Evolutionary conservation across 2,329 filamentous ascomycete species (phyloP).

Genomic region (Fusarium sp.): DNA sequence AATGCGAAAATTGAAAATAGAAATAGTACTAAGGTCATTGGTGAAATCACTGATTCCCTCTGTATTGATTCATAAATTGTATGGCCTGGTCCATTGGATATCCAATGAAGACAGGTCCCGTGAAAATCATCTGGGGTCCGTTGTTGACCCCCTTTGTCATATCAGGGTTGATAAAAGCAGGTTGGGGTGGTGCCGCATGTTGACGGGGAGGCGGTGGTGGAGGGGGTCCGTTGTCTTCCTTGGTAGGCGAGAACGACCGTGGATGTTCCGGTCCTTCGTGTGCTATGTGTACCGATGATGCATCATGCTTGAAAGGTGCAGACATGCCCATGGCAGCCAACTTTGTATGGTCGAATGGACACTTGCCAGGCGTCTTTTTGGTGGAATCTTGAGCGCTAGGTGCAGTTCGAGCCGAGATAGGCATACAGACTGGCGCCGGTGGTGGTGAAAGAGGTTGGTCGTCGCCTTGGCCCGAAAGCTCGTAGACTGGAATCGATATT

Average conservation of each 20-base stretch:
- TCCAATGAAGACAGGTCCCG: conserved; percentile 92
- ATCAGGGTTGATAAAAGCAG: conserved; percentile 64
- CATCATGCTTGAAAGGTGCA: conserved; percentile 25
- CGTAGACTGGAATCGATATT: conserved; percentile 78
- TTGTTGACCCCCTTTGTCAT: conserved; percentile 48
- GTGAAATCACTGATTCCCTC: conserved; percentile 43
- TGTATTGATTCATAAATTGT: conserved; percentile 74
- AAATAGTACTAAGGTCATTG: conserved; percentile 17
- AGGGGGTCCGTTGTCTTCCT: conserved; percentile 33
- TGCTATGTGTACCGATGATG: conserved; percentile 20
- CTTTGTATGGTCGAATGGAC: conserved; percentile 68
- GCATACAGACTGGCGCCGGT: conserved; percentile 66
- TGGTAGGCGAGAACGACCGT: conserved; percentile 35
- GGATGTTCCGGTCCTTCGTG: conserved; percentile 21
- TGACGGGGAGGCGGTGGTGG: conserved; percentile 23
- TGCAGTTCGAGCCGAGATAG: conserved; percentile 48
- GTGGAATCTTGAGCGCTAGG: conserved; percentile 43
- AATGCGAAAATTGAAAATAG: conserved; percentile 17
- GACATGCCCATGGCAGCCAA: conserved; percentile 50
- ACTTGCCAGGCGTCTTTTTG: conserved; percentile 59
- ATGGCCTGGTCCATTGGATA: conserved; percentile 88
- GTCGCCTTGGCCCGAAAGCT: conserved; percentile 52
- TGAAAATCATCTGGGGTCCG: conserved; percentile 82
- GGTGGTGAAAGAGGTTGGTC: conserved; percentile 65
- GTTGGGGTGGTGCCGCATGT: conserved; percentile 50